Percentiles rank a stretch among this genome's conserved stretches.
Evolutionary conservation across 495 filamentous ascomycete species (phyloP).

Genomic region (Talaromyces trachyspermus): DNA sequence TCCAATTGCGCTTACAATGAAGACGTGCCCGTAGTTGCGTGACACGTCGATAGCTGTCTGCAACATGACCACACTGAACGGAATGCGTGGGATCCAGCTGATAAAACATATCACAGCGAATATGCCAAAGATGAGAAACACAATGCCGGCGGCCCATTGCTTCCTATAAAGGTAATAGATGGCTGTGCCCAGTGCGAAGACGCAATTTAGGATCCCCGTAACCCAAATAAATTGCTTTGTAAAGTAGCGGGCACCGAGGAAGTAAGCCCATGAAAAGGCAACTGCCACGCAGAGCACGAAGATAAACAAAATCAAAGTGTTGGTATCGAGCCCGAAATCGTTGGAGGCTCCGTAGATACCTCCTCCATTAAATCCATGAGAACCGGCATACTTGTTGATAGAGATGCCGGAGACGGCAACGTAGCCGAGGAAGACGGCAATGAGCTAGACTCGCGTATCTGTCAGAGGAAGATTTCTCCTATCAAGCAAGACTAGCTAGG

Average conservation of each 20-base stretch:
- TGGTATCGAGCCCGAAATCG: slow-evolving; percentile 64
- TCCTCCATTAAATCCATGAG: slow-evolving; percentile 59
- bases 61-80: slow-evolving; percentile 84
- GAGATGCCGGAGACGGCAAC: slow-evolving; percentile 68
- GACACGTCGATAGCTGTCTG: slow-evolving; percentile 82
- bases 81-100: slow-evolving; percentile 80
- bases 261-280: slow-evolving; percentile 67
- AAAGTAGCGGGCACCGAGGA: slow-evolving; percentile 68
- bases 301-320: slow-evolving; percentile 76
- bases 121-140: slow-evolving; percentile 73
- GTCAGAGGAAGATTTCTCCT: background rate
- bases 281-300: slow-evolving; percentile 68
- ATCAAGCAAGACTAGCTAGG: background rate
- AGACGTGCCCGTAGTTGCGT: slow-evolving; percentile 75
- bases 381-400: slow-evolving; percentile 65
- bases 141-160: slow-evolving; percentile 76
- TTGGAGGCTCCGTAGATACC: slow-evolving; percentile 64
- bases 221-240: slow-evolving; percentile 90
- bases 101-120: slow-evolving; percentile 76
- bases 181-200: slow-evolving; percentile 59
- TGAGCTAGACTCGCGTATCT: slow-evolving; percentile 39
- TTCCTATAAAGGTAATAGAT: slow-evolving; percentile 58
- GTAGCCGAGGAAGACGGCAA: slow-evolving; percentile 68
- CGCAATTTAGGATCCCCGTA: slow-evolving; percentile 63
- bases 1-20: slow-evolving; percentile 73